A percentile compares a stretch with the other conserved stretches of the same genome.
These are phyloP conservation scores for Mesotaenium endlicherianum DNA, from an alignment of 139 green algal species.

Conservation along the genomic window DNA sequence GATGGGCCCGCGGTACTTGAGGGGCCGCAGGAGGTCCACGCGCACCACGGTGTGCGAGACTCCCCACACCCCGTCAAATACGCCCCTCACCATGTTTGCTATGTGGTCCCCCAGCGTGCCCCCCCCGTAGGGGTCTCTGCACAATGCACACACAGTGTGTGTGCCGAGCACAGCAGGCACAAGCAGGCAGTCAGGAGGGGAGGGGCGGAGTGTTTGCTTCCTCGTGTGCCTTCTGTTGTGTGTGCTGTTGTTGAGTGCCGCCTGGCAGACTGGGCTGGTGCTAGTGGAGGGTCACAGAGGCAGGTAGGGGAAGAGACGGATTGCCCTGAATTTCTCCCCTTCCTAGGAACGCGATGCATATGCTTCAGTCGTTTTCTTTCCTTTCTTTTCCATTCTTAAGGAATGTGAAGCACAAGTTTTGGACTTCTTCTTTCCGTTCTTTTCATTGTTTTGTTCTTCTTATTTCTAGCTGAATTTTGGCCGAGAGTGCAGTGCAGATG, in stretches of 20 bases:
- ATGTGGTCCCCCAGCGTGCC: background rate
- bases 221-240: too few species aligned
- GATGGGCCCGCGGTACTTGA: too few species aligned
- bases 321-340: too few species aligned
- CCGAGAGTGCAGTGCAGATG: too few species aligned
- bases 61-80: background rate
- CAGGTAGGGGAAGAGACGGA: too few species aligned
- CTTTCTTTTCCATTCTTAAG: background rate
- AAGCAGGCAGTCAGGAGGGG: too few species aligned
- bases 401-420: background rate
- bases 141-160: background rate
- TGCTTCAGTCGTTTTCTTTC: constrained; percentile 10
- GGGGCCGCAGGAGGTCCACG: background rate
- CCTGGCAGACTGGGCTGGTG: too few species aligned
- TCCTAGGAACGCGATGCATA: too few species aligned
- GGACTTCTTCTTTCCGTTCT: background rate
- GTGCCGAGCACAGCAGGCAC: too few species aligned
- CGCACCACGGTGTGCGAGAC: background rate
- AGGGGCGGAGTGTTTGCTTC: background rate
- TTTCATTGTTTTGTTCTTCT: constrained; percentile 3
- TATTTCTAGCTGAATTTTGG: background rate
- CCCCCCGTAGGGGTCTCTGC: background rate
- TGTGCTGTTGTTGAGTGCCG: too few species aligned
- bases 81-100: background rate
- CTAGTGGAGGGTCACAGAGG: too few species aligned